Evolutionary conservation across 2,329 filamentous ascomycete genomes (phyloP).

Genomic region (Nemania sp.): DNA sequence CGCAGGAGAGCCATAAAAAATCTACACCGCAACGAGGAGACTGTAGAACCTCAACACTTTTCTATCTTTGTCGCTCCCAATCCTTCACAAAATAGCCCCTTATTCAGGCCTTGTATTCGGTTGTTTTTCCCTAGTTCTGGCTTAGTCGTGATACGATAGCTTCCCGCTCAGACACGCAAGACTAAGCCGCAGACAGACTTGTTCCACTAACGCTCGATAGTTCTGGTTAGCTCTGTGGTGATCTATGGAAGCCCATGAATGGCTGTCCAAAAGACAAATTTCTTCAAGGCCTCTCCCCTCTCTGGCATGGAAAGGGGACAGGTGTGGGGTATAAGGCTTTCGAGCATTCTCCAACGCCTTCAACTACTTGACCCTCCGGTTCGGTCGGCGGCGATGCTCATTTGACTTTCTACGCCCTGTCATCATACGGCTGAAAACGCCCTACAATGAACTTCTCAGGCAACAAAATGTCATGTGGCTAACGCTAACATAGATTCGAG

Average conservation of each 20-base stretch:
- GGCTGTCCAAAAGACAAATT: not conserved
- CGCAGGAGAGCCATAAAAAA: not conserved
- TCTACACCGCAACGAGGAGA: not conserved
- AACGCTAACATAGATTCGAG: not conserved
- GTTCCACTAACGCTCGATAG: not conserved
- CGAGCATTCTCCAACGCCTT: not conserved
- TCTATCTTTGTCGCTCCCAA: not conserved
- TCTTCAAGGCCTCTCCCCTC: not conserved
- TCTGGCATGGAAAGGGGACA: not conserved
- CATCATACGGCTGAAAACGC: not conserved
- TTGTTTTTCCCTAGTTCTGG: not conserved
- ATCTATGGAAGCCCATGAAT: not conserved
- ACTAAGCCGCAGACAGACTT: conserved; percentile 1
- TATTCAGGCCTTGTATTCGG: not conserved
- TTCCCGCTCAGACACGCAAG: not conserved
- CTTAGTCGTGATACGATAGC: conserved; percentile 4
- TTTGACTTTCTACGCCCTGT: not conserved
- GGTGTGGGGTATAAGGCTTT: not conserved
- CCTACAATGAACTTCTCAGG: not conserved
- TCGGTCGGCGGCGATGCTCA: not conserved
- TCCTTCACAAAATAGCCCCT: not conserved
- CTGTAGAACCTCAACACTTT: not conserved
- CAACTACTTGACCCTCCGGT: not conserved
- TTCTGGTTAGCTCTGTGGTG: not conserved
- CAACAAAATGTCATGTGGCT: not conserved